A percentile compares a stretch with the other conserved stretches of the same genome.
These are phyloP conservation scores for Gynostemma pentaphyllum DNA, from an alignment of 306 rosid species.

Conservation along the genomic window DNA sequence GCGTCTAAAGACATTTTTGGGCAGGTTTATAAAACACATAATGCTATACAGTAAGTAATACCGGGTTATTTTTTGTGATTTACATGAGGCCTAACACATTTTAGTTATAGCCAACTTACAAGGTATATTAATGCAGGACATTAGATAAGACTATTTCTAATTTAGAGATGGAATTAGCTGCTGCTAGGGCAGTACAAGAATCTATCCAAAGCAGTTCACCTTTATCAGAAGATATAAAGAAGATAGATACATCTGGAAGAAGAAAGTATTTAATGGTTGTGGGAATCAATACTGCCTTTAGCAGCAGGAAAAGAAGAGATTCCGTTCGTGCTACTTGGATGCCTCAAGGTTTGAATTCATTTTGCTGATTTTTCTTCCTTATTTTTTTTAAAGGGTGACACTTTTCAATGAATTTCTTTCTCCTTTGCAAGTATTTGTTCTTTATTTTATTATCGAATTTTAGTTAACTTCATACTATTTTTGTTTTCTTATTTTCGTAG, in stretches of 20 bases:
- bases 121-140: constrained; percentile 32
- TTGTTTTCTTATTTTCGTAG: neutral
- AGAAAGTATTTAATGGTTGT: constrained; percentile 81
- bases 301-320: constrained; percentile 98
- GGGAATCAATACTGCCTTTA: constrained; percentile 94
- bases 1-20: constrained; percentile 43
- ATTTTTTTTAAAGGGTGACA: too few species aligned
- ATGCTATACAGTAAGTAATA: constrained; percentile 55
- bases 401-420: too few species aligned
- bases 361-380: neutral
- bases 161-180: constrained; percentile 89
- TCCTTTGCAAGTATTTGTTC: too few species aligned
- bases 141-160: constrained; percentile 89
- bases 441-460: neutral
- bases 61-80: neutral
- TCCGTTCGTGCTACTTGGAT: constrained; percentile 96
- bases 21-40: constrained; percentile 57
- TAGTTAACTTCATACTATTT: neutral
- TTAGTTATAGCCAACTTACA: neutral
- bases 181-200: constrained; percentile 80
- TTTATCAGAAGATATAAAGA: constrained; percentile 37
- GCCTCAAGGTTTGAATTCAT: constrained; percentile 72
- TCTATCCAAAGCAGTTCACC: constrained; percentile 71
- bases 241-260: constrained; percentile 38
- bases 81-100: neutral